Conservation (phyloP, 176 grass and related monocot species). For the Aechmea fasciata region DNA sequence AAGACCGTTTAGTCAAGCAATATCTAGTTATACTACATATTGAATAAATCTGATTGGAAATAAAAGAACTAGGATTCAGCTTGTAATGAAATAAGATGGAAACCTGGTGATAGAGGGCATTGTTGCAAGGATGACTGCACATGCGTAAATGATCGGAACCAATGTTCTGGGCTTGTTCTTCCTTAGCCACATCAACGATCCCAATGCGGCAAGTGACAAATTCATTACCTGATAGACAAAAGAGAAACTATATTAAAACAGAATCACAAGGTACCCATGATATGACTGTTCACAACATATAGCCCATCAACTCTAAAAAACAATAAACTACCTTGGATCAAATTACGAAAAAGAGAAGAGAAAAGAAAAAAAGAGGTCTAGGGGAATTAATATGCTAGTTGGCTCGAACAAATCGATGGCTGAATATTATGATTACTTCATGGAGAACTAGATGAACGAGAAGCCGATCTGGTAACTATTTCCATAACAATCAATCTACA, state of each 20-base stretch:
- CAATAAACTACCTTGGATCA: too few species aligned
- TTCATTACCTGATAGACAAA: constrained; percentile 65
- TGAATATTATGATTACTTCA: not conserved
- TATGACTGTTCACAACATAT: too few species aligned
- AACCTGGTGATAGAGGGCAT: constrained; percentile 98
- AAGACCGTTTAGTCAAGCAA: not conserved
- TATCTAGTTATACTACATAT: not conserved
- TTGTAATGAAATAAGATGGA: not conserved
- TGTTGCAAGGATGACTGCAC: constrained; percentile 79
- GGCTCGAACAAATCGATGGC: not conserved
- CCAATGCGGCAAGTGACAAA: constrained; percentile 77
- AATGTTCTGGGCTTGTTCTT: constrained; percentile 92
- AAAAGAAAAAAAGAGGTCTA: not conserved
- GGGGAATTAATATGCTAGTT: not conserved
- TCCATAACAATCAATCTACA: not conserved
- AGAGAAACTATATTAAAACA: not conserved
- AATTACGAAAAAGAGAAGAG: too few species aligned
- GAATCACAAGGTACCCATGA: not conserved
- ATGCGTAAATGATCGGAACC: constrained; percentile 91
- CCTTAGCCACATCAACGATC: constrained; percentile 98
- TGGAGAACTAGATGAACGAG: not conserved
- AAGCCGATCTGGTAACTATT: not conserved
- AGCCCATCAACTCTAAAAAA: too few species aligned
- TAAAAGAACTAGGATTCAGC: not conserved
- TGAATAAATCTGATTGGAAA: not conserved